Conservation (phyloP, 768 basidiomycete genomes). For the Lactarius pseudohatsudake region DNA sequence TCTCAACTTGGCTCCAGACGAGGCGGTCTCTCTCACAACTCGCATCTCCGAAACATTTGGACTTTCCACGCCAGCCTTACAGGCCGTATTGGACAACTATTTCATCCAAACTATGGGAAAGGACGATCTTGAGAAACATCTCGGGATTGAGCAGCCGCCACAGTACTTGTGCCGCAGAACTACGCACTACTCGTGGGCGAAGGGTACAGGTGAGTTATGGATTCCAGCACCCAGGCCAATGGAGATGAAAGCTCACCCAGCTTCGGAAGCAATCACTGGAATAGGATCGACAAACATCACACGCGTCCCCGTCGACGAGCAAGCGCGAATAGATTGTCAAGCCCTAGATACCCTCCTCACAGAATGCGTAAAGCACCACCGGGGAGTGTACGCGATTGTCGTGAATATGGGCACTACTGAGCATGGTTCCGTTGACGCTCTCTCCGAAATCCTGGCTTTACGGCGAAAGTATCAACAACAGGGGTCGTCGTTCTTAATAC, state of each 20-base stretch:
- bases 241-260: background rate
- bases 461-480: conserved; percentile 36
- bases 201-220: conserved; percentile 40
- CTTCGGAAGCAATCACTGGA: conserved; percentile 41
- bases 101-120: conserved; percentile 41
- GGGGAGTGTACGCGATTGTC: conserved; percentile 44
- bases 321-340: conserved; percentile 39
- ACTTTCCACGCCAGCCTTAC: conserved; percentile 37
- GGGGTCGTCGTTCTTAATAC: conserved; percentile 43
- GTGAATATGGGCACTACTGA: conserved; percentile 46
- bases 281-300: conserved; percentile 43
- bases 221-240: background rate
- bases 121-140: conserved; percentile 34
- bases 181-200: conserved; percentile 50
- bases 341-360: conserved; percentile 34
- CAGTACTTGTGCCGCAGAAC: conserved; percentile 36
- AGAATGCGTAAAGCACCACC: conserved; percentile 35
- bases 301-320: conserved; percentile 38
- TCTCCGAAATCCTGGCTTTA: conserved; percentile 40
- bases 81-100: conserved; percentile 36
- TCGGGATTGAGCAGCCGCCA: conserved; percentile 31
- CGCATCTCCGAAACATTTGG: conserved; percentile 38
- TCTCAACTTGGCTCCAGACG: conserved; percentile 40
- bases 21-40: conserved; percentile 39
- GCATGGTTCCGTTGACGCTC: conserved; percentile 45